phyloP scores from a whole-genome alignment of 192 early-diverging fungal species.

The Backusella parvicylindrica region DNA sequence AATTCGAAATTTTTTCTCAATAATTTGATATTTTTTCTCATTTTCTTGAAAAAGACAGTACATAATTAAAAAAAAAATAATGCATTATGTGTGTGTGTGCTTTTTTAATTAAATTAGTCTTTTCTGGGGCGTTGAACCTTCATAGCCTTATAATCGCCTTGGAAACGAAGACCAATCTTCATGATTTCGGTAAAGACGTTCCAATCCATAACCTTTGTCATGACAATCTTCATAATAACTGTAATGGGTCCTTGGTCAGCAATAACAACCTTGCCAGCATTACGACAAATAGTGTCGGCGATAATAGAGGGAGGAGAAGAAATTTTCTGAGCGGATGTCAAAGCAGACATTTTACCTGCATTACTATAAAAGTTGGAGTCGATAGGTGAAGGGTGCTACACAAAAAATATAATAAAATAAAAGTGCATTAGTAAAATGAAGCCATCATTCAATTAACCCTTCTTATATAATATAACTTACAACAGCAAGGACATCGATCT shows the following conservation, averaged over 20 bases:
- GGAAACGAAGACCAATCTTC: conserved; percentile 34
- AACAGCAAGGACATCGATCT: conserved; percentile 55
- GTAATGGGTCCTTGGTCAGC: conserved; percentile 49
- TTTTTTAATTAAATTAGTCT: neutral
- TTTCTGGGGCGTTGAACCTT: conserved; percentile 30
- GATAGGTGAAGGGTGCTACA: conserved; percentile 51
- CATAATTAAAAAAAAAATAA: neutral
- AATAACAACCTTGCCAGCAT: conserved; percentile 50
- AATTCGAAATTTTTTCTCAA: no score
- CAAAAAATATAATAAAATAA: neutral
- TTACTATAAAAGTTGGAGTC: conserved; percentile 56
- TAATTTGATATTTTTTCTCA: no score
- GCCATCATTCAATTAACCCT: neutral
- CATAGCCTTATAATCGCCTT: conserved; percentile 49
- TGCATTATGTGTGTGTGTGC: neutral
- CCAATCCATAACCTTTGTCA: conserved; percentile 51
- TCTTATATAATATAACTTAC: conserved; percentile 16
- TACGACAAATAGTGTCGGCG: conserved; percentile 49
- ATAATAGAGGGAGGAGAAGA: conserved; percentile 45
- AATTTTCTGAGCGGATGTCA: conserved; percentile 37
- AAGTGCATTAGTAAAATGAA: neutral
- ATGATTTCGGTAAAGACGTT: conserved; percentile 57
- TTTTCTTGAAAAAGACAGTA: no score
- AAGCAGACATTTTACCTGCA: conserved; percentile 43
- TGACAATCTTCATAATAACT: conserved; percentile 43